Evolutionary conservation across 768 basidiomycete species (phyloP), one percentile per base, ranked within the genome.

Genomic region (Trametes elegans): DNA sequence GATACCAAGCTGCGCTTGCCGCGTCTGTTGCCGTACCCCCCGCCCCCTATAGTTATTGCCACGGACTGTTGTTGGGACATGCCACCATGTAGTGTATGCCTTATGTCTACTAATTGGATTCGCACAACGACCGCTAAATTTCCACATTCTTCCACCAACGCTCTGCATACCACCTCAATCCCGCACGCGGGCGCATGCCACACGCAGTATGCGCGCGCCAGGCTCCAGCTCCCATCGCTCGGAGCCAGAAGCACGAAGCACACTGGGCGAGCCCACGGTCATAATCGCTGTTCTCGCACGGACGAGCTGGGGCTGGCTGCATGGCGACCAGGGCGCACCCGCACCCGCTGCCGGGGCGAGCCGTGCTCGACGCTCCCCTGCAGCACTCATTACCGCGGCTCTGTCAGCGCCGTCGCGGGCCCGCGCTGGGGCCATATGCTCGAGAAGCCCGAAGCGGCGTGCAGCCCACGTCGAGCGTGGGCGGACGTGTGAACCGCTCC

Each of bases 41-140:
- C 8, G 35, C 11, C 32, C 27, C 42, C n/a, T 56, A 53, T 52
- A 45, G 48, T 57, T 60, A 60, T 56, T 60, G 28, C n/a, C 16
- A 41, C 41, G 51, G 47, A 55, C 40, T 52, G 48, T 50, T 49
- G 49, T 49, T 45, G 36, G 59, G 51, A 48, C 54, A 56, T 60
- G 50, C 44, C 45, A 52, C n/a, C 27, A 56, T 53, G 59, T 60
- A 53, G 44, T 28, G 44, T 52, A 36, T 36, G 57, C 32, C 50
- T 27, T 52, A 39, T 29, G 51, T 32, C 23, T 32, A 31, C 27
- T 58, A 41, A 53, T 58, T 29, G 47, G 48, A 56, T 34, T 24
- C 31, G 39, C 34, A 29, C 34, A 42, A 49, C 27, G 32, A 13
- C 51, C 51, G 38, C 38, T 40, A 49, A 29, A 34, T 14, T 7